Percentiles rank a stretch among this genome's conserved stretches.
Conservation (phyloP, 192 early-diverging fungal species). For the Linnemannia exigua region DNA sequence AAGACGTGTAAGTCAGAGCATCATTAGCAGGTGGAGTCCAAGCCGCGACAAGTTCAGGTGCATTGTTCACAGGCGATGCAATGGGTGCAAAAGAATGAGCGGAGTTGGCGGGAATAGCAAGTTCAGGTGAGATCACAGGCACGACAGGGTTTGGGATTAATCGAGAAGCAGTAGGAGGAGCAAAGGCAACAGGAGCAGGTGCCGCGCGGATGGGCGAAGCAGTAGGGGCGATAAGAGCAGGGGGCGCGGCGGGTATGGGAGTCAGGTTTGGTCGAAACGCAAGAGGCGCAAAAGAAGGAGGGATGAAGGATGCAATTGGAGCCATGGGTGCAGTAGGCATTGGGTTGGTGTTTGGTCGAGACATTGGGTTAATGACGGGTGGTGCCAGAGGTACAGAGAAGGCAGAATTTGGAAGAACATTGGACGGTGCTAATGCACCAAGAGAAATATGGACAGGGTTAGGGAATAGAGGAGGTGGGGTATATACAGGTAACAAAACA, state of each 20-base stretch:
- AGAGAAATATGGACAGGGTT: background rate
- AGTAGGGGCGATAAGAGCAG: background rate
- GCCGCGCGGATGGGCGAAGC: background rate
- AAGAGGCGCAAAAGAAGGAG: background rate
- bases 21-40: slow-evolving; percentile 25
- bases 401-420: background rate
- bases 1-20: slow-evolving; percentile 41
- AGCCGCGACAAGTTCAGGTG: background rate
- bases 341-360: background rate
- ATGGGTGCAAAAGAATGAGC: background rate
- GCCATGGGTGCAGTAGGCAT: background rate
- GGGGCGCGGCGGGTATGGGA: background rate
- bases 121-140: background rate
- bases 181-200: background rate
- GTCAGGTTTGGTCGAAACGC: background rate
- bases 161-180: background rate
- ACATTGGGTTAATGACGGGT: background rate
- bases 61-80: background rate
- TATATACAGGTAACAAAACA: background rate
- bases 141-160: background rate
- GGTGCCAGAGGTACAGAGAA: background rate
- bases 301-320: background rate
- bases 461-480: background rate
- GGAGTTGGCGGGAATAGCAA: background rate
- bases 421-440: background rate